phyloP scores from a whole-genome alignment of 257 asterid species.

The Cruciata laevipes region DNA sequence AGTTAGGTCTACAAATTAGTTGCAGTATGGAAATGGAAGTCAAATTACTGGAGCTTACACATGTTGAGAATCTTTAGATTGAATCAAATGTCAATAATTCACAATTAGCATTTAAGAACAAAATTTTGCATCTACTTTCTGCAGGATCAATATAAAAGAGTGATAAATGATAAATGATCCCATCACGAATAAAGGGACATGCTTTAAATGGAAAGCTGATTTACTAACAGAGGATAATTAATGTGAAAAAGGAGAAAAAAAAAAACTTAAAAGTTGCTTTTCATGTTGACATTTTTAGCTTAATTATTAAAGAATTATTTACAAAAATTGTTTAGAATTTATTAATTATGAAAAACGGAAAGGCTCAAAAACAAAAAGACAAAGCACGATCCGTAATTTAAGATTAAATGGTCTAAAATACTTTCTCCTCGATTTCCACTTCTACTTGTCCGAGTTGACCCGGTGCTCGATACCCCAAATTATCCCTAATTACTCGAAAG shows the following conservation, averaged over 20 bases:
- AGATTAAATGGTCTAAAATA: slow-evolving; percentile 5
- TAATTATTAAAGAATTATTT: background rate
- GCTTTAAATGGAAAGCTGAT: background rate
- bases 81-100: slow-evolving; percentile 2
- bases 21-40: background rate
- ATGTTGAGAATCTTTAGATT: background rate
- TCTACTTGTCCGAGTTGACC: slow-evolving; percentile 13
- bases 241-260: too few relatives aligned
- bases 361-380: background rate
- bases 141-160: background rate
- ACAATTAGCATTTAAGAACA: background rate
- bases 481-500: background rate
- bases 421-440: background rate
- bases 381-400: slow-evolving; percentile 5
- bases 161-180: background rate
- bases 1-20: too few relatives aligned
- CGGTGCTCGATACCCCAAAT: slow-evolving; percentile 8
- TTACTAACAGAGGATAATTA: background rate
- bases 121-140: background rate
- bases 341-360: background rate
- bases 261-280: background rate
- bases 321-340: background rate
- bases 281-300: background rate
- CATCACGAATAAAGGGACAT: background rate
- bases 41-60: background rate